phyloP scores from a whole-genome alignment of 495 filamentous ascomycete genomes.

The Opeltia flavorubescens region DNA sequence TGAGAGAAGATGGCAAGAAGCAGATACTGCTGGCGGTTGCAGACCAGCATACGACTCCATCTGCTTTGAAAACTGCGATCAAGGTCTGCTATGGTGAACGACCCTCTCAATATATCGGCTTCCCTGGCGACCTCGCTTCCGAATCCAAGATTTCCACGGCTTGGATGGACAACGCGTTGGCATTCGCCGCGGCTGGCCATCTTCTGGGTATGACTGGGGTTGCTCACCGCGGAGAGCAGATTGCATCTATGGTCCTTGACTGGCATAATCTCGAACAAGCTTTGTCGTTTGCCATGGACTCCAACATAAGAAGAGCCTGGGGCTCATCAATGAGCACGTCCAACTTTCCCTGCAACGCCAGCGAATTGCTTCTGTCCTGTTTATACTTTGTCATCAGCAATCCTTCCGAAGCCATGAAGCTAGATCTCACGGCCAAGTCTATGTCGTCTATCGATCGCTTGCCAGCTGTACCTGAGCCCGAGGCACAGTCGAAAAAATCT shows the following conservation, averaged over 20 bases:
- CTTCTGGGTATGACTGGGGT: not conserved
- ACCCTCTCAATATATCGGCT: not conserved
- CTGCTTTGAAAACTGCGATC: not conserved
- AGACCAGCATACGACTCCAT: not conserved
- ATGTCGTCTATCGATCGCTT: not conserved
- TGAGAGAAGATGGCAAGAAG: not conserved
- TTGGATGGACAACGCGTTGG: not conserved
- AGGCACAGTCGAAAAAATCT: not conserved
- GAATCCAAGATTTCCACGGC: not conserved
- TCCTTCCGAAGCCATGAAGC: not conserved
- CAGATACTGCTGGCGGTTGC: not conserved
- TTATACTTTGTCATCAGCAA: conserved; percentile 1
- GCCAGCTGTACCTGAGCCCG: not conserved
- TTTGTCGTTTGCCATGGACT: not conserved
- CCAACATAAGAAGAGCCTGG: not conserved
- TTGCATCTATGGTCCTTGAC: not conserved
- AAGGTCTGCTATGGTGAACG: not conserved
- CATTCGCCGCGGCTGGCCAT: not conserved
- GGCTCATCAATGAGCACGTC: not conserved
- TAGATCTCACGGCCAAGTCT: not conserved
- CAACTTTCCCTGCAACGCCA: not conserved
- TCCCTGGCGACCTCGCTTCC: not conserved
- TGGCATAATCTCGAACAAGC: not conserved
- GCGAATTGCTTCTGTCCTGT: not conserved
- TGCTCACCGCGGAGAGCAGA: not conserved